Evolutionary conservation across 2,329 filamentous ascomycete species (phyloP), one percentile per base, ranked within the genome.

Genomic region (Trichoderma sp.): DNA sequence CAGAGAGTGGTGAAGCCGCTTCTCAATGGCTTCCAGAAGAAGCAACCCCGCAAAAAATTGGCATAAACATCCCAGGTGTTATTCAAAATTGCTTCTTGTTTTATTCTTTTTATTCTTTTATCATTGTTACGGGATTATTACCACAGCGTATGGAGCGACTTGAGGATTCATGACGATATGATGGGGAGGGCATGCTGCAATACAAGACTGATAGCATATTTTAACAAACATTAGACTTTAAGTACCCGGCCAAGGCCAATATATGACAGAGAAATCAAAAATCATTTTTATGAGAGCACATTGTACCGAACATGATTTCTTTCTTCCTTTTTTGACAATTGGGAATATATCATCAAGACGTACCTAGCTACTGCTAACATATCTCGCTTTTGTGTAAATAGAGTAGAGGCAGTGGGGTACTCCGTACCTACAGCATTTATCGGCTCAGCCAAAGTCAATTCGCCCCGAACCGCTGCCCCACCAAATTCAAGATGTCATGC

Each of bases 11-110:
- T 75, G 27, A 79, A 77, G 72, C 77, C 78, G n/a, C 75, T 77
- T 41, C 73, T 81, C 7, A 82, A 81, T 29, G 78, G 81, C 41
- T 79, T 76, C 35, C 82, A 82, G 60, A 81, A 78, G 5, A 84
- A 83, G 53, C 77, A 78, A 6, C 27, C 27, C 9, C 72, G 62
- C 18, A 67, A 62, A 38, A 76, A 76, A 53, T 29, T 71, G 72
- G 72, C 72, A 60, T 76, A 71, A 75, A 9, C 8, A 29, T 45
- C 11, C 21, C 9, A 24, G 41, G 12, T 27, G 62, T 27, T 21
- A 9, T 59, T 71, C 4, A 8, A 29, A 29, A 56, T 16, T 18
- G 21, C 41, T 24, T 56, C n/a, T 24, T 62, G 33, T 9, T 50
- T 16, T 63, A 45, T 9, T 53, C 53, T 72, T 16, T 65, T 41